Percentiles rank a stretch among this genome's conserved stretches.
phyloP scores from a whole-genome alignment of 352 stramenopile genomes.

The Phytopythium mirpurense region DNA sequence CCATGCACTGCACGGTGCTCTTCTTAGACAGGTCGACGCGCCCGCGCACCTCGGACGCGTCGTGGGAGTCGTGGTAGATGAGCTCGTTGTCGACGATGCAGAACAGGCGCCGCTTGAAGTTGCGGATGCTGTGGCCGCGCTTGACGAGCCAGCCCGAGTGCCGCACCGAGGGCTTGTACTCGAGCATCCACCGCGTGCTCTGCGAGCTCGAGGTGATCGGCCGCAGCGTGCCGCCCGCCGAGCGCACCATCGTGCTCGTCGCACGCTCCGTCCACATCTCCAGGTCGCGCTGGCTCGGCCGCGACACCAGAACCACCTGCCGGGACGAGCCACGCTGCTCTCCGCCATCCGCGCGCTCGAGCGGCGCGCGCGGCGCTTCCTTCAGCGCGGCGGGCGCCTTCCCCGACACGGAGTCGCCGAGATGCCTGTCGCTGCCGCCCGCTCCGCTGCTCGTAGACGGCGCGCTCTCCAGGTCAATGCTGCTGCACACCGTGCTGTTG shows the following conservation, averaged over 20 bases:
- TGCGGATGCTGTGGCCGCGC: constrained; percentile 64
- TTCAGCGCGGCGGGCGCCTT: not conserved
- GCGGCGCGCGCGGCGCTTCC: not conserved
- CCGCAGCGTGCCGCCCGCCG: constrained; percentile 33
- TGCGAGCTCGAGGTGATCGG: constrained; percentile 45
- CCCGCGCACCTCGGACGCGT: constrained; percentile 69
- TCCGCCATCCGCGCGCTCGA: not conserved
- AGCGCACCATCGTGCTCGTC: constrained; percentile 72
- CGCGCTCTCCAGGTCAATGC: constrained; percentile 21
- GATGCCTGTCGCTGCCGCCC: not conserved
- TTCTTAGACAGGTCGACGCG: constrained; percentile 64
- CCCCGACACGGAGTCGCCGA: not conserved
- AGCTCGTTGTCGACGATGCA: constrained; percentile 84
- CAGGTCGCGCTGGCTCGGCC: constrained; percentile 70
- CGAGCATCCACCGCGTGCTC: constrained; percentile 61
- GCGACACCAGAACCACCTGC: constrained; percentile 63
- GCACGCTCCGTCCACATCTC: constrained; percentile 77
- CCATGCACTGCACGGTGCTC: constrained; percentile 56
- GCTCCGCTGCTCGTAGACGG: not conserved
- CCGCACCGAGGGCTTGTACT: constrained; percentile 79
- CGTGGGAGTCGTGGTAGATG: constrained; percentile 81
- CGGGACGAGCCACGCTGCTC: constrained; percentile 5
- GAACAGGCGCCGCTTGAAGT: constrained; percentile 84
- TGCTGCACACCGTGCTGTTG: constrained; percentile 27
- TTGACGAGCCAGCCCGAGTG: constrained; percentile 89